Base-by-base conservation (phyloP, 1,284 basidiomycete species). In the Ceratobasidium sp. region DNA sequence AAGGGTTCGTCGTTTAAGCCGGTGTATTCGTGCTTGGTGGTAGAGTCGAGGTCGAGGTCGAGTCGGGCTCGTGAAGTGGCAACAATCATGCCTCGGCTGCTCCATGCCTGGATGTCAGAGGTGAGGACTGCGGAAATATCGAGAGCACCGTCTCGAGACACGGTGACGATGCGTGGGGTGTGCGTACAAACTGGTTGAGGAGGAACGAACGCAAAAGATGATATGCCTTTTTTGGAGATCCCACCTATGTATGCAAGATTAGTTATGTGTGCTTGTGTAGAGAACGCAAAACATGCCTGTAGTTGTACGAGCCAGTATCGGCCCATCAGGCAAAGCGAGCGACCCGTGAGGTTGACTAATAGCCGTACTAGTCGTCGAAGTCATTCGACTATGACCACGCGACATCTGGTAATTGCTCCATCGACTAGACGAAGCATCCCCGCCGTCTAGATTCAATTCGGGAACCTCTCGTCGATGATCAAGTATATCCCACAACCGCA, bases 401-500 rank as follows among this genome's bases (percentile, higher is more conserved):
- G 48, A n/a, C 21, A 65, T 65, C 21, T 72, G 64, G 36, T 57
- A 69, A 61, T 61, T 53, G 43, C 34, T 32, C 70, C 71, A 57
- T 28, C 67, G 39, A 57, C n/a, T 41, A 32, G 61, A 39, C 41
- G 73, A 61, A 30, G 52, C 16, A 8, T 58, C 61, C 14, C 43
- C 26, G 18, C n/a, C 43, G 16, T 58, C 65, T 21, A 52, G 16
- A 32, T 64, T 53, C 18, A 28, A 34, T 21, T 73, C 61, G 2
- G 36, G 45, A 28, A 52, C 28, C 26, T 69, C 59, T 21, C 69
- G 69, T 26, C 72, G 60, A 48, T 77, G 77, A 43, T 79, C 78
- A 9, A 77, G 65, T 3, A 92, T 76, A 79, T 92, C 87, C 92
- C 92, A 94, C 75, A 93, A 88, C 8, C 92, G 83, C 1, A 94